Conservation (phyloP, 257 asterid species). For the Echium plantagineum region DNA sequence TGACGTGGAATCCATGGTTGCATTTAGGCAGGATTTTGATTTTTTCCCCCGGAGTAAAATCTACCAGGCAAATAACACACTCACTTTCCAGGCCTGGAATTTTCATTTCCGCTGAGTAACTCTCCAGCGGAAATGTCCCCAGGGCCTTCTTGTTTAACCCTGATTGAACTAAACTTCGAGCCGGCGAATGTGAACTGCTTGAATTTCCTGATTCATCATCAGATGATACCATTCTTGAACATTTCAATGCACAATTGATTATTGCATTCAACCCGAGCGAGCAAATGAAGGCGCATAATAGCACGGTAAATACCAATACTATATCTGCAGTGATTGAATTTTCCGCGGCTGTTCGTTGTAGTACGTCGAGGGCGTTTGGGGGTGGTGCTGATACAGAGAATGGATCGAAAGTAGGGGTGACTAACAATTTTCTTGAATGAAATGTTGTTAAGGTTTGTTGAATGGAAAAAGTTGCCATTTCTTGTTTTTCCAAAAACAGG, state of each 20-base stretch:
- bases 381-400: constrained; percentile 4
- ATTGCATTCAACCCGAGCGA: constrained; percentile 21
- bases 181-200: background rate
- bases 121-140: constrained; percentile 11
- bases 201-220: background rate
- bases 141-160: constrained; percentile 20
- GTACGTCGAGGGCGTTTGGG: background rate
- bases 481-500: too few relatives aligned
- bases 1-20: too few relatives aligned
- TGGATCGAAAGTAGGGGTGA: constrained; percentile 9
- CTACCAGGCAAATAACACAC: too few relatives aligned
- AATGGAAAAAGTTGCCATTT: background rate
- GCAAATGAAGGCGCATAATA: constrained; percentile 20
- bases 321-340: constrained; percentile 18
- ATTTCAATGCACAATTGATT: constrained; percentile 18
- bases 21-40: too few relatives aligned
- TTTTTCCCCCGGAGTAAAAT: too few relatives aligned
- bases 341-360: background rate
- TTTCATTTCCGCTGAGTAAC: constrained; percentile 9
- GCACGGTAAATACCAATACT: constrained; percentile 18
- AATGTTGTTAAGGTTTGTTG: constrained; percentile 8
- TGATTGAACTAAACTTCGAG: constrained; percentile 1
- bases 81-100: constrained; percentile 3
- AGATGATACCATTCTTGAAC: constrained; percentile 10
- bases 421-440: constrained; percentile 3